Evolutionary conservation across 306 rosid species (phyloP).

Genomic region (Canavalia gladiata): DNA sequence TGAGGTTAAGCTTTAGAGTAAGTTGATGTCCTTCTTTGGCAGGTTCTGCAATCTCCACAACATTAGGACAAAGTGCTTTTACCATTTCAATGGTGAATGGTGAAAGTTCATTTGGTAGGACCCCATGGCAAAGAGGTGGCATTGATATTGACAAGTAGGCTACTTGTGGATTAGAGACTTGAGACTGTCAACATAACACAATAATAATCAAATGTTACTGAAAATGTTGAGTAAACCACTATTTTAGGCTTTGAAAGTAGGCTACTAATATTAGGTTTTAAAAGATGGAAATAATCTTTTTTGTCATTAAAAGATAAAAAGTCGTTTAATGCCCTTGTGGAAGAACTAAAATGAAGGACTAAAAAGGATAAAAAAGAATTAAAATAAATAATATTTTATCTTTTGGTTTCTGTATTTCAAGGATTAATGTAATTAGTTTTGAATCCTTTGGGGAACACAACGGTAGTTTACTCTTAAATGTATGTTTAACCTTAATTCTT

Average conservation of each 20-base stretch:
- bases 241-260: no score
- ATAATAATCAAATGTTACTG: slow-evolving; percentile 35
- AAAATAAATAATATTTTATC: no score
- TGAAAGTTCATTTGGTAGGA: slow-evolving; percentile 56
- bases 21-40: slow-evolving; percentile 79
- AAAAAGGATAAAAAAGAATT: no score
- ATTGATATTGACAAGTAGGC: slow-evolving; percentile 78
- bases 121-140: slow-evolving; percentile 71
- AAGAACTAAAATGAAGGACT: no score
- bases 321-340: no score
- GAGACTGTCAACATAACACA: slow-evolving; percentile 58
- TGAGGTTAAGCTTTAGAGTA: slow-evolving; percentile 69
- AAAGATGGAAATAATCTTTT: no score
- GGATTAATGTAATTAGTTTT: no score
- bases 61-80: slow-evolving; percentile 61
- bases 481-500: slow-evolving; percentile 4
- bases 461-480: no score
- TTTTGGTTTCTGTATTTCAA: no score
- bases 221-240: background rate
- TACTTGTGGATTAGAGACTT: slow-evolving; percentile 62
- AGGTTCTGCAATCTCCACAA: slow-evolving; percentile 69
- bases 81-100: slow-evolving; percentile 65
- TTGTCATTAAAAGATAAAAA: no score
- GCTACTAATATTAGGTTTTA: no score
- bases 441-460: no score